Percentiles rank a stretch among this genome's conserved stretches.
Evolutionary conservation across 257 asterid genomes (phyloP).

Genomic region (Ehretia macrophylla): DNA sequence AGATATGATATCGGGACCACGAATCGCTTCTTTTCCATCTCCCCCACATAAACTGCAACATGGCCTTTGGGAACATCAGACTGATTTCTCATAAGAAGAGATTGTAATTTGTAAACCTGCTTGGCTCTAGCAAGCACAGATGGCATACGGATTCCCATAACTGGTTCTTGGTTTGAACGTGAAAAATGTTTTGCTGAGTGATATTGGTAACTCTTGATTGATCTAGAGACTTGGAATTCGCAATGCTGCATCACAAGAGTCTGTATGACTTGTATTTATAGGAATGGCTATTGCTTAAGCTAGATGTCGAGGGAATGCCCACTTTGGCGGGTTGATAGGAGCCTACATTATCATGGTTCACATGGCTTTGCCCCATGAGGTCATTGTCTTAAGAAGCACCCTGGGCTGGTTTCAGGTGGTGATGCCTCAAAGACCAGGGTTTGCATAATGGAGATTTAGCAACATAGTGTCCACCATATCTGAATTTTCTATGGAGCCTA

Average conservation of each 20-base stretch:
- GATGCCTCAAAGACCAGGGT: too few species aligned
- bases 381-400: too few species aligned
- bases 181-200: slow-evolving; percentile 12
- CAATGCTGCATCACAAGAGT: background rate
- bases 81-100: slow-evolving; percentile 17
- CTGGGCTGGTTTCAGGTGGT: too few species aligned
- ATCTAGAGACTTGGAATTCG: slow-evolving; percentile 7
- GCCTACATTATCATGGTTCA: background rate
- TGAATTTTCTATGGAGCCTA: too few species aligned
- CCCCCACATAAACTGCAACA: slow-evolving; percentile 31
- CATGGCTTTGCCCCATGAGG: background rate
- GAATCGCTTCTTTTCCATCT: slow-evolving; percentile 18
- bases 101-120: slow-evolving; percentile 6
- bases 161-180: background rate
- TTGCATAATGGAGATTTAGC: too few species aligned
- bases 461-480: too few species aligned
- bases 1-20: slow-evolving; percentile 25
- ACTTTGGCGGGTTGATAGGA: background rate
- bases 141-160: background rate
- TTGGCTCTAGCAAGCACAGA: background rate
- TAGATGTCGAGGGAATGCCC: background rate
- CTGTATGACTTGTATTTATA: background rate
- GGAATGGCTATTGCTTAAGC: too few species aligned
- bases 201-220: background rate
- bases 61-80: slow-evolving; percentile 23